Evolutionary conservation across 192 early-diverging fungal genomes (phyloP), one percentile per base, ranked within the genome.

Genomic region (Umbelopsis isabellina): DNA sequence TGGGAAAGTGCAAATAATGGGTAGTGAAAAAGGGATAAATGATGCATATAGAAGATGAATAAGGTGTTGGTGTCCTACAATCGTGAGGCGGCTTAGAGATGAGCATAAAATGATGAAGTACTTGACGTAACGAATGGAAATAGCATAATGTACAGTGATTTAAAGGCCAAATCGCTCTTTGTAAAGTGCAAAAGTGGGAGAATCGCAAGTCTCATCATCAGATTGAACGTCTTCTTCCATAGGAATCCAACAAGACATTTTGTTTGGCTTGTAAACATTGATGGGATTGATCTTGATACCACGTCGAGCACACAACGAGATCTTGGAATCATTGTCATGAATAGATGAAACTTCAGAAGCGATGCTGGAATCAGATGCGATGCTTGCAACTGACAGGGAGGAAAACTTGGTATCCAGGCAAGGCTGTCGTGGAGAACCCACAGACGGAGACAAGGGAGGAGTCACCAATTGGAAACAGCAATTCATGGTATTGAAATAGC

Each of bases 131-230:
- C 15, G 27, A 16, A 61, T 35, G 9, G 55, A 25, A 6, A 35
- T 52, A 23, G 37, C 1, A 5, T 23, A 52, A 10, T 11, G 21
- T n/a, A 61, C 33, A 30, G 13, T 23, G 12, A 15, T 15, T 61
- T n/a, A 61, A 35, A 61, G 55, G 55, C 55, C 55, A 30, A 61
- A 61, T 25, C 55, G 30, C 30, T 61, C 55, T 25, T 61, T 61
- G 27, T 61, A 61, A 7, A 61, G 55, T 61, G 55, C 55, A 61
- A 61, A 61, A 35, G 55, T 61, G 16, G 55, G 55, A 2, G 55
- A 61, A 33, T 61, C 55, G n/a, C 55, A 61, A 16, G 27, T 61
- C 12, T 61, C 55, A 16, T 61, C 55, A 61, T 2, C 55, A 16
- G 55, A 61, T 16, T 2, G 55, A 15, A n/a, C 27, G 25, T 61